A percentile compares a stretch with the other conserved stretches of the same genome.
phyloP scores from a whole-genome alignment of 2,329 filamentous ascomycete species.

The Venturia nashicola region DNA sequence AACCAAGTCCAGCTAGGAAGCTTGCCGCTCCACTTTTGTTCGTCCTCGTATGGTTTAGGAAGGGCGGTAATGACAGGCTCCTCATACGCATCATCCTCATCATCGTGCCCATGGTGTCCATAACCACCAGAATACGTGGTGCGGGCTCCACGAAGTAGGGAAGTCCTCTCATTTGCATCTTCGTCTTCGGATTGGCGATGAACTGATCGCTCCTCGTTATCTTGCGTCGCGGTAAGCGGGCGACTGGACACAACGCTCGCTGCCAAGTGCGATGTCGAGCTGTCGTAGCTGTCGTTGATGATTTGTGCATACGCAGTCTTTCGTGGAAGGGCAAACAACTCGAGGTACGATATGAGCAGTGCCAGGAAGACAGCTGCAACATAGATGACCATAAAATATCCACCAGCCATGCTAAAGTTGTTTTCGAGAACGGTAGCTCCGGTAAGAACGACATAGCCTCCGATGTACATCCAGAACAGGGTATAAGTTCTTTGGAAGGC shows the following conservation, averaged over 20 bases:
- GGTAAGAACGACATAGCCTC: slow-evolving; percentile 63
- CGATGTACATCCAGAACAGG: slow-evolving; percentile 70
- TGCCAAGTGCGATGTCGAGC: slow-evolving; percentile 11
- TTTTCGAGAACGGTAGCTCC: slow-evolving; percentile 64
- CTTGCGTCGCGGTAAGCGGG: neutral
- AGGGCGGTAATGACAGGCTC: neutral
- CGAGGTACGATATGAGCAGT: slow-evolving; percentile 61
- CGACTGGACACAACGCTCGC: neutral
- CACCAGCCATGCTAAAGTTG: slow-evolving; percentile 57
- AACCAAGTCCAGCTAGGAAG: slow-evolving; percentile 81
- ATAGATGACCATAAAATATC: slow-evolving; percentile 73
- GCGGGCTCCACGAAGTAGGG: slow-evolving; percentile 38
- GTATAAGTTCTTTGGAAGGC: slow-evolving; percentile 74
- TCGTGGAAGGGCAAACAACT: slow-evolving; percentile 60
- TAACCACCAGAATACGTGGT: slow-evolving; percentile 44
- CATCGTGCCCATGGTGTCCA: slow-evolving; percentile 23
- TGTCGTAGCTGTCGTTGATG: slow-evolving; percentile 21
- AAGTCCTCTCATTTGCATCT: slow-evolving; percentile 42
- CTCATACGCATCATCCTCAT: slow-evolving; percentile 11
- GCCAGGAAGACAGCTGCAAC: slow-evolving; percentile 65
- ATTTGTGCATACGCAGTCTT: slow-evolving; percentile 58
- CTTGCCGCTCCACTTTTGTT: slow-evolving; percentile 74
- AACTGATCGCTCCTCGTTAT: slow-evolving; percentile 13
- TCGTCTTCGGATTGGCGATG: slow-evolving; percentile 18
- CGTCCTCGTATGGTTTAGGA: slow-evolving; percentile 46